Base-by-base conservation (phyloP, 352 stramenopile species). In the Globisporangium uncinulatum region DNA sequence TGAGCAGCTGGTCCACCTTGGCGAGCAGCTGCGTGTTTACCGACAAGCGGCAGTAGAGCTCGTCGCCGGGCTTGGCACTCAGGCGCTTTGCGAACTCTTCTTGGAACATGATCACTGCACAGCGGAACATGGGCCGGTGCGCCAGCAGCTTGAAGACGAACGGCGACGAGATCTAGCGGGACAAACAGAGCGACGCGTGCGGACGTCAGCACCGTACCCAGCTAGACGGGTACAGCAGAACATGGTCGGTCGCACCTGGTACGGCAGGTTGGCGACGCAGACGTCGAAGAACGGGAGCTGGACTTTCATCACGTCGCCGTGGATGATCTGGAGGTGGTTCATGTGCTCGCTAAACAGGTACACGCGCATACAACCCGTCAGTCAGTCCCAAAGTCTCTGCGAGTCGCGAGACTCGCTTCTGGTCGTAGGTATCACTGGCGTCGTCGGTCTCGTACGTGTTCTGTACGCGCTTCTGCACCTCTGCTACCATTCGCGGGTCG, bases 51-150 rank as follows among this genome's bases (percentile, higher is more conserved):
- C 97, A 99, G 79, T 99, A 99, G 43, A 99, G 69, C 39, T 97
- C 89, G 64, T 99, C 96, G 29, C 95, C 96, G 0, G 97, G 96
- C 64, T 96, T 96, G 57, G 97, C 97, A 44, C 94, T 98, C n/a
- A 99, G 72, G 13, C 97, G 87, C 74, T 99, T 93, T 32, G 98
- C 97, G 62, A 99, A 99, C 69, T 99, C 97, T 56, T 97, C 89
- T 64, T 98, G 97, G 71, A 99, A 99, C 98, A 99, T 99, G 75
- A 99, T 94, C 21, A 99, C 97, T 11, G 97, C 97, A 64, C 94
- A 99, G 50, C 97, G 92, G 67, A 99, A 99, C 83, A 99, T 97
- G 36, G 97, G 97, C 17, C 96, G 86, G 71, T 99, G 97, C 32
- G 83, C 66, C 32, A 99, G 80, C 46, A 99, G 74, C 87, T 99